phyloP scores from a whole-genome alignment of 371 early-diverging fungal species.

The Mucor indicus region DNA sequence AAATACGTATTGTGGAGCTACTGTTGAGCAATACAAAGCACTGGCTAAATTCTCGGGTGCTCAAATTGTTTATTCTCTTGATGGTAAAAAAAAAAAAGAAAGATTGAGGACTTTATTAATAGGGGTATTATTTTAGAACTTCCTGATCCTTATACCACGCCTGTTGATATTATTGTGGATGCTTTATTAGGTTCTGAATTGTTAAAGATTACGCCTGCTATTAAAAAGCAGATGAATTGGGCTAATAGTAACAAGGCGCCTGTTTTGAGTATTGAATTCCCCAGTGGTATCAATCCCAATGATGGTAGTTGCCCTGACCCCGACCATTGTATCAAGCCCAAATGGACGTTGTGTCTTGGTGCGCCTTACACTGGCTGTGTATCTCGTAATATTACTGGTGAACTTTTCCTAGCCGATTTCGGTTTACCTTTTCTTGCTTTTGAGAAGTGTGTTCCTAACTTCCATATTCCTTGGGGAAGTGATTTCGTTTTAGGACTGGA shows the following conservation, averaged over 20 bases:
- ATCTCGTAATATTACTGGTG: constrained; percentile 60
- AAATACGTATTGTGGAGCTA: constrained; percentile 6
- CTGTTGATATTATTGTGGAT: constrained; percentile 81
- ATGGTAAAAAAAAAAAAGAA: constrained; percentile 18
- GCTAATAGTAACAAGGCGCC: constrained; percentile 72
- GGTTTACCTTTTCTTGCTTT: constrained; percentile 67
- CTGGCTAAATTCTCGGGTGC: constrained; percentile 35
- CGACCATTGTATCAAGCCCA: constrained; percentile 35
- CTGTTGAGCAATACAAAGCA: constrained; percentile 19
- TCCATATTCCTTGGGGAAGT: constrained; percentile 73
- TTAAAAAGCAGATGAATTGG: constrained; percentile 62
- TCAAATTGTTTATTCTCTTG: constrained; percentile 19
- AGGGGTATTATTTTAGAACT: constrained; percentile 19
- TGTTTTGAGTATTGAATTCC: constrained; percentile 69
- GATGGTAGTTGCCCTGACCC: constrained; percentile 31
- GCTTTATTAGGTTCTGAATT: constrained; percentile 59
- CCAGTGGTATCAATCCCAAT: constrained; percentile 65
- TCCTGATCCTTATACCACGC: constrained; percentile 51
- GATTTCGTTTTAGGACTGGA: constrained; percentile 72
- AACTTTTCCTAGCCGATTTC: constrained; percentile 75
- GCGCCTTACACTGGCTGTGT: constrained; percentile 69
- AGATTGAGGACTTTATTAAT: background rate
- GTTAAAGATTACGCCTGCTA: background rate
- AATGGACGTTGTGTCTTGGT: constrained; percentile 80
- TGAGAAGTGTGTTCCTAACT: constrained; percentile 48